Conservation (phyloP, 2,329 filamentous ascomycete genomes). For the Phialophora verrucosa region DNA sequence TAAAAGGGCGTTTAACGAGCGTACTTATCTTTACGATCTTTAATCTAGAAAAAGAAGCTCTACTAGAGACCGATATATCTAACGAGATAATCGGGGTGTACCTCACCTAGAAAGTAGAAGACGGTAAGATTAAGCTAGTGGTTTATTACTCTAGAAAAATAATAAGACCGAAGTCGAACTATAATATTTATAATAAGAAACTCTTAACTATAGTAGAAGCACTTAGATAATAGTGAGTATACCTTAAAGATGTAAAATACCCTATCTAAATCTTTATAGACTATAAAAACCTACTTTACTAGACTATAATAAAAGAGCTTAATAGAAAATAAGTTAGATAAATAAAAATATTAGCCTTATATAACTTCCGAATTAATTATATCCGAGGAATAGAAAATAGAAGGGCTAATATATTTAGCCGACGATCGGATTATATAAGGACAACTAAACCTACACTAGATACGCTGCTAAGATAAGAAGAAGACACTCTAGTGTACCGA, state of each 20-base stretch:
- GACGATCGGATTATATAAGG: constrained; percentile 25
- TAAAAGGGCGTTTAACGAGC: not conserved
- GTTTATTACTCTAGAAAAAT: constrained; percentile 21
- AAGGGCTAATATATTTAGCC: constrained; percentile 12
- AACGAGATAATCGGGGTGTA: constrained; percentile 20
- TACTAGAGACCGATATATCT: constrained; percentile 31
- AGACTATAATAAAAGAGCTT: constrained; percentile 14
- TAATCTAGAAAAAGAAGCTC: constrained; percentile 20
- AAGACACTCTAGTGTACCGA: constrained; percentile 12
- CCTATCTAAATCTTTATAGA: constrained; percentile 31
- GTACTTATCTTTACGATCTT: constrained; percentile 30
- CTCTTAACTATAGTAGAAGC: constrained; percentile 32
- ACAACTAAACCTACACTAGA: not conserved
- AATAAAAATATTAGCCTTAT: not conserved
- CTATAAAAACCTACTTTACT: constrained; percentile 35
- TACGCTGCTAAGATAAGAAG: constrained; percentile 1
- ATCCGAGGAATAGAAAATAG: not conserved
- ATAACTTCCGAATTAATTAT: not conserved
- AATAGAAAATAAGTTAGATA: constrained; percentile 24
- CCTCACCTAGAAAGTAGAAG: constrained; percentile 18
- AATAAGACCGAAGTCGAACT: not conserved
- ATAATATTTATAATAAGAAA: constrained; percentile 33
- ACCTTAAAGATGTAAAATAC: constrained; percentile 27
- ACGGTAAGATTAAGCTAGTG: constrained; percentile 18
- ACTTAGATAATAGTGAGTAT: constrained; percentile 31